Evolutionary conservation across 2,329 filamentous ascomycete genomes (phyloP).

Genomic region (Beauveria sp.): DNA sequence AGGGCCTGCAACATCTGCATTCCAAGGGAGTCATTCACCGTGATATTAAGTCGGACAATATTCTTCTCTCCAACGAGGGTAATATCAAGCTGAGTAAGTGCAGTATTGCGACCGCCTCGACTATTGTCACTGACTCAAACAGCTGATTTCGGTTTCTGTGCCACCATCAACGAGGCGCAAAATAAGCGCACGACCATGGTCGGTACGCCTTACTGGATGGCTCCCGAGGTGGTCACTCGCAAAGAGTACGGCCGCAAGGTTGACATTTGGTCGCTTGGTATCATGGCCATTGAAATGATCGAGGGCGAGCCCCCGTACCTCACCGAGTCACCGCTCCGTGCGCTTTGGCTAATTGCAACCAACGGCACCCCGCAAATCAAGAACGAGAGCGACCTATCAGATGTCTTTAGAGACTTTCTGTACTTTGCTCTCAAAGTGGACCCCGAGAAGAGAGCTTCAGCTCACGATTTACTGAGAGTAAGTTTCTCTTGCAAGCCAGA

Average conservation of each 20-base stretch:
- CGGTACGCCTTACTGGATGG: slow-evolving; percentile 99
- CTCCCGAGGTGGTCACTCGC: slow-evolving; percentile 90
- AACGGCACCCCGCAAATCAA: slow-evolving; percentile 95
- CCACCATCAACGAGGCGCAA: slow-evolving; percentile 93
- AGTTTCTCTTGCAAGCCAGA: slow-evolving; percentile 28
- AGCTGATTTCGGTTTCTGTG: slow-evolving; percentile 98
- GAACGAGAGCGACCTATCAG: slow-evolving; percentile 74
- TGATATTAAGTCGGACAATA: slow-evolving; percentile 99
- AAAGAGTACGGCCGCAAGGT: slow-evolving; percentile 99
- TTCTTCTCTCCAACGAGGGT: slow-evolving; percentile 84
- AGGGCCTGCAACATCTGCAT: slow-evolving; percentile 88
- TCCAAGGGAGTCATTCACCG: slow-evolving; percentile 97
- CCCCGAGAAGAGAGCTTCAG: slow-evolving; percentile 91
- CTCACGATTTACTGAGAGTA: slow-evolving; percentile 88
- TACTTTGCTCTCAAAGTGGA: slow-evolving; percentile 93
- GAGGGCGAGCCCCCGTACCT: slow-evolving; percentile 96
- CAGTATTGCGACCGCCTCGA: neutral
- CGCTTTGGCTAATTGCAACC: slow-evolving; percentile 92
- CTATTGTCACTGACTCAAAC: slow-evolving; percentile 23
- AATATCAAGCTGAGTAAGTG: slow-evolving; percentile 92
- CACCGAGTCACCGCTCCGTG: slow-evolving; percentile 86
- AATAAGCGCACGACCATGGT: slow-evolving; percentile 99
- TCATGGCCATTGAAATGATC: slow-evolving; percentile 99
- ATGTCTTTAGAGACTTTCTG: slow-evolving; percentile 84
- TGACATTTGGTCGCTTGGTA: slow-evolving; percentile 96